These are phyloP conservation scores for Tetrahymena malaccensis DNA, from an alignment of 73 alveolate genomes.

Conservation along the genomic window DNA sequence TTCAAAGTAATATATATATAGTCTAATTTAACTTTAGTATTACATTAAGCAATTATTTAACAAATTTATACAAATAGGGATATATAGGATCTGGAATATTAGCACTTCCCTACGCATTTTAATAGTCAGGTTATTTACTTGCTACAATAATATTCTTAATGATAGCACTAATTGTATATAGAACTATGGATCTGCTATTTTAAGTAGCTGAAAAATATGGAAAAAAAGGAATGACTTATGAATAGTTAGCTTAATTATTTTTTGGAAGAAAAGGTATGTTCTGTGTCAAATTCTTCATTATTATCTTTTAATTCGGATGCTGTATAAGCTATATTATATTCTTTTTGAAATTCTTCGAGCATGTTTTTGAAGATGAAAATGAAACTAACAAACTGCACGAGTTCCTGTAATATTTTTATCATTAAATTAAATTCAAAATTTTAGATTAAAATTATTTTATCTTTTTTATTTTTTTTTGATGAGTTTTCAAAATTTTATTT, in stretches of 20 bases:
- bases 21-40: no score
- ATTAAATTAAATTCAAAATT: neutral
- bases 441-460: no score
- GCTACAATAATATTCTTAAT: neutral
- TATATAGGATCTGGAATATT: conserved; percentile 34
- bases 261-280: conserved; percentile 26
- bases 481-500: no score
- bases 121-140: conserved; percentile 12
- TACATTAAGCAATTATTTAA: neutral
- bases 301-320: conserved; percentile 11
- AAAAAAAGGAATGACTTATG: conserved; percentile 6
- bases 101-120: conserved; percentile 27
- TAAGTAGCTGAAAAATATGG: conserved; percentile 23
- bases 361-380: conserved; percentile 7
- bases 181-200: neutral
- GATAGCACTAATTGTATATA: neutral
- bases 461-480: no score
- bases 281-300: conserved; percentile 1
- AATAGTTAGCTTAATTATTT: conserved; percentile 5
- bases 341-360: conserved; percentile 14
- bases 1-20: neutral
- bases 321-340: conserved; percentile 3
- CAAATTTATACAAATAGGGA: neutral
- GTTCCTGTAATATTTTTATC: neutral
- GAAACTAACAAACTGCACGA: neutral